Conservation (phyloP, 345 rosid species). For the Rhizophora apiculata region DNA sequence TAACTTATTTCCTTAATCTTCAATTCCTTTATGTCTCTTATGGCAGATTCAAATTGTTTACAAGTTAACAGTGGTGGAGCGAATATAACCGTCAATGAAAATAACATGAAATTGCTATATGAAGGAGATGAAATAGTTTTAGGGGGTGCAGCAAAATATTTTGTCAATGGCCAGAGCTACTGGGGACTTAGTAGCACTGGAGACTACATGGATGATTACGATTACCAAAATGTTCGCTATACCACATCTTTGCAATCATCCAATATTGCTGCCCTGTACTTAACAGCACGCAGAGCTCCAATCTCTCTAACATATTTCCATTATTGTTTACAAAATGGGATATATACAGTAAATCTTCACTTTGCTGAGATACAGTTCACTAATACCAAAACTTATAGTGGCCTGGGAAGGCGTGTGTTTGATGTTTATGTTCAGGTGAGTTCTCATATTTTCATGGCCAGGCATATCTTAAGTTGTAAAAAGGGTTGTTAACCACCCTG, state of each 20-base stretch:
- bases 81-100: conserved; percentile 31
- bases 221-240: conserved; percentile 35
- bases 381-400: conserved; percentile 36
- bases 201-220: conserved; percentile 62
- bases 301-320: conserved; percentile 66
- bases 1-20: background rate
- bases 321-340: conserved; percentile 59
- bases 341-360: conserved; percentile 46
- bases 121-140: conserved; percentile 48
- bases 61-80: conserved; percentile 69
- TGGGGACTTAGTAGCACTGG: conserved; percentile 82
- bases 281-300: conserved; percentile 51
- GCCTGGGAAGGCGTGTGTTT: conserved; percentile 58
- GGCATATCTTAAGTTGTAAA: background rate
- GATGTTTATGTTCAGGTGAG: conserved; percentile 64
- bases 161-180: conserved; percentile 21
- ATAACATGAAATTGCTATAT: conserved; percentile 29
- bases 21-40: background rate
- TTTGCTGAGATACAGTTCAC: conserved; percentile 62
- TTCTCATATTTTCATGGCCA: conserved; percentile 2
- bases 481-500: background rate
- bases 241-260: conserved; percentile 26
- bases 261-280: conserved; percentile 40
- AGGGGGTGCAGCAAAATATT: conserved; percentile 55
- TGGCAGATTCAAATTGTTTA: conserved; percentile 47